A percentile compares a stretch with the other conserved stretches of the same genome.
Evolutionary conservation across 2,329 filamentous ascomycete genomes (phyloP).

Genomic region (Fusarium tjaetaba): DNA sequence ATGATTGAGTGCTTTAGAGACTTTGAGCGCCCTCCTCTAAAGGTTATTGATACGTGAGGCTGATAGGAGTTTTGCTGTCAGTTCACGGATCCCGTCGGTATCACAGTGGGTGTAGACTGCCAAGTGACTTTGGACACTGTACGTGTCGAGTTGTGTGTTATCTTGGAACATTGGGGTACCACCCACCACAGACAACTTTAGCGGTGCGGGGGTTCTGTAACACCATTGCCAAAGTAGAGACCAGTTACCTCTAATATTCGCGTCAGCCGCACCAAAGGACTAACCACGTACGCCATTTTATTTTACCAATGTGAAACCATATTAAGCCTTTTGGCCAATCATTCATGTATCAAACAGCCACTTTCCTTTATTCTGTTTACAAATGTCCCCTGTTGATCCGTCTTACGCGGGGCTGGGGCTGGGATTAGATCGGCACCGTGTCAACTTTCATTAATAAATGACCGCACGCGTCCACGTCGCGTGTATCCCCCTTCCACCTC

Average conservation of each 20-base stretch:
- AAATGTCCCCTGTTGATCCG: not conserved
- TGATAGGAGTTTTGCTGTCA: rapidly evolving
- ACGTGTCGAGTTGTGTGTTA: not conserved
- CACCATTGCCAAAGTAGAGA: not conserved
- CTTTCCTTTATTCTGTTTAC: not conserved
- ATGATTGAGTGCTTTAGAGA: too few species aligned
- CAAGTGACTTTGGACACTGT: not conserved
- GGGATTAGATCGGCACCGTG: not conserved
- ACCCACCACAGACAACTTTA: not conserved
- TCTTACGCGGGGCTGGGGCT: too few species aligned
- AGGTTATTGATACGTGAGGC: not conserved
- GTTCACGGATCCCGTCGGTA: not conserved
- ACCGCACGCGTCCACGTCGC: not conserved
- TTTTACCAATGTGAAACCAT: not conserved
- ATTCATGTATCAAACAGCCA: not conserved
- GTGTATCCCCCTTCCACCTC: not conserved
- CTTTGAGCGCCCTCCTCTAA: too few species aligned
- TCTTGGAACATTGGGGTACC: not conserved
- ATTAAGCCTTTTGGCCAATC: not conserved
- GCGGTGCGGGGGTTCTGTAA: not conserved
- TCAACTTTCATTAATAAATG: not conserved
- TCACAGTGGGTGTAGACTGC: not conserved
- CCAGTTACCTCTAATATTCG: not conserved
- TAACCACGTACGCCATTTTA: not conserved
- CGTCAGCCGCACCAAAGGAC: not conserved